Evolutionary conservation across 2,329 filamentous ascomycete species (phyloP), one percentile per base, ranked within the genome.

Genomic region (Xylariaceae sp.): DNA sequence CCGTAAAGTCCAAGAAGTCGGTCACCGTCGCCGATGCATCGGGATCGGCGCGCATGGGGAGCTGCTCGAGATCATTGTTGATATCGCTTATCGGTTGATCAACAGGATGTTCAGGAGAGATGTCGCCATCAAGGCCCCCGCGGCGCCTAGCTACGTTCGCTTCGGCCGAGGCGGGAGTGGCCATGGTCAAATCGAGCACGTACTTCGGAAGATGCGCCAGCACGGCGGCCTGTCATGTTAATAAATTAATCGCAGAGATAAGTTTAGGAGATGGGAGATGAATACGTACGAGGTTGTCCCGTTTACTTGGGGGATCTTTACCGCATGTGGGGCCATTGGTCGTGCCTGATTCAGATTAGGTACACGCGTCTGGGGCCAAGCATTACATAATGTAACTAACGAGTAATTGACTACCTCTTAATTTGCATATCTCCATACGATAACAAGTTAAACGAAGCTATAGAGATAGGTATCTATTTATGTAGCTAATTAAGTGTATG

Each of bases 21-120:
- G 81, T 85, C 16, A 86, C 79, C n/a, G 83, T 86, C 6, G 84
- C 83, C 63, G 86, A 83, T 22, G 82, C 82, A 72, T 87, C 84
- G 5, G 84, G 84, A 59, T 87, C 84, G 49, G 77, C 76, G 60
- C 80, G 79, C 66, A 79, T 72, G 54, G 75, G 73, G 57, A 81
- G 72, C 1, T 76, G 69, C 53, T 71, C 71, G 53, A 78, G 70
- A 5, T 68, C 61, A 58, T 71, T 73, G 55, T 67, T 70, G 30
- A 68, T 57, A 16, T 68, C 62, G 15, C 50, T 30, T 7, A 54
- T 55, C 13, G 53, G 49, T 22, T 49, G 49, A 8, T 52, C 45
- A 30, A 49, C 49, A 26, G 45, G 43, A 54, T 51, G 64, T 22
- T 72, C 67, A n/a, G 67, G 65, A 60, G 70, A 73, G 57, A 63